These are phyloP conservation scores for Boletus mariae DNA, from an alignment of 1,284 basidiomycete species.

Conservation along the genomic window DNA sequence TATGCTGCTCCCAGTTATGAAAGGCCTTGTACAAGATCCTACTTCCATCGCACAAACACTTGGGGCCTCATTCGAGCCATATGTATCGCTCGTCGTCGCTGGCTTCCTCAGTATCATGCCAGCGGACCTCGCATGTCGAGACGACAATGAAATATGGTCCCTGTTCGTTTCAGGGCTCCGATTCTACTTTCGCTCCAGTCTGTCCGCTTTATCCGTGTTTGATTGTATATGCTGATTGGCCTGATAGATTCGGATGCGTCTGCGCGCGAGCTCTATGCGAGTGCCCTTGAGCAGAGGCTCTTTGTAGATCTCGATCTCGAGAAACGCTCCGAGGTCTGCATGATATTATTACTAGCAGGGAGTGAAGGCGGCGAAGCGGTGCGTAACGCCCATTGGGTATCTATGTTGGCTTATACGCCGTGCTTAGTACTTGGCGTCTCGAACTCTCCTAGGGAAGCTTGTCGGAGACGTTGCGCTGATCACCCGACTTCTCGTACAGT, in stretches of 20 bases:
- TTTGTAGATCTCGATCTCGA: slow-evolving; percentile 50
- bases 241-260: slow-evolving; percentile 27
- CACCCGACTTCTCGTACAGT: slow-evolving; percentile 52
- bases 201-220: slow-evolving; percentile 13
- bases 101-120: slow-evolving; percentile 52
- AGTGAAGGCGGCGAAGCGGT: slow-evolving; percentile 46
- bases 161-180: slow-evolving; percentile 45
- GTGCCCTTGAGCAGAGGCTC: slow-evolving; percentile 48
- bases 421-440: slow-evolving; percentile 47
- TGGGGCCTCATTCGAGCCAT: slow-evolving; percentile 36
- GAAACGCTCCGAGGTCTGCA: slow-evolving; percentile 53
- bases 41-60: slow-evolving; percentile 15
- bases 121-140: slow-evolving; percentile 39
- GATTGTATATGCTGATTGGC: slow-evolving; percentile 2
- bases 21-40: slow-evolving; percentile 38
- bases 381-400: slow-evolving; percentile 21
- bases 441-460: slow-evolving; percentile 46
- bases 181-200: slow-evolving; percentile 46
- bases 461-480: slow-evolving; percentile 53
- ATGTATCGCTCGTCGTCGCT: slow-evolving; percentile 49
- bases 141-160: slow-evolving; percentile 44
- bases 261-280: slow-evolving; percentile 40
- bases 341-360: slow-evolving; percentile 50
- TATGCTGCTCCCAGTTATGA: slow-evolving; percentile 61
- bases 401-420: slow-evolving; percentile 1